Evolutionary conservation across 768 basidiomycete species (phyloP), one percentile per base, ranked within the genome.

Genomic region (Thelephora ganbajun): DNA sequence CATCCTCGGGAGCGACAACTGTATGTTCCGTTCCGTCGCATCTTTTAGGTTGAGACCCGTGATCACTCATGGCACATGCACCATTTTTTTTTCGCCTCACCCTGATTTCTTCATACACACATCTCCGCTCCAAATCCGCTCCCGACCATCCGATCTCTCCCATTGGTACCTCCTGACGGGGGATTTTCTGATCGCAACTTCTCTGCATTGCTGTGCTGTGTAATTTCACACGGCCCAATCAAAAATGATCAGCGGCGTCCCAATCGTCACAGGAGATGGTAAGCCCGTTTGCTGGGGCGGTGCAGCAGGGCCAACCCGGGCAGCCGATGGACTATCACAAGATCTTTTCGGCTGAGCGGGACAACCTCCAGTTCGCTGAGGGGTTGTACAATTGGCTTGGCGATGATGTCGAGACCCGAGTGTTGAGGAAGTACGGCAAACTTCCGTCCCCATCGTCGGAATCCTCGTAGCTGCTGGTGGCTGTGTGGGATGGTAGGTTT

Each of bases 301-400:
- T 69, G 13, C 64, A 68, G 7, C 61, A 69, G 11, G 69, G 72
- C 12, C 56, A 59, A 46, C 64, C 63, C 22, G 72, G 67, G 6
- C 83, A 76, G 43, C 76, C 79, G 41, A 90, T 91, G 59, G 94
- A 98, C 60, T 92, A 74, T 63, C 72, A 67, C 57, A 98, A 98
- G 61, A 62, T 97, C 35, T 92, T 92, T 73, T 86, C 87, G 55
- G 79, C 80, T 5, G 96, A 99, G 64, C 72, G 71, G 52, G 94
- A 98, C 63, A 94, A 96, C 63, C 74, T 99, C 16, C 86, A 90
- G 54, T 83, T 98, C 56, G 78, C 92, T 0, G 83, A 91, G 58
- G 89, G 89, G 30, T 61, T 85, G 51, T 92, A 94, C 61, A 63
- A 65, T 18, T 97, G 90, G 90, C 73, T 75, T 22, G 89, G 87